A percentile compares a stretch with the other conserved stretches of the same genome.
phyloP scores from a whole-genome alignment of 306 rosid species.

The Senna tora region DNA sequence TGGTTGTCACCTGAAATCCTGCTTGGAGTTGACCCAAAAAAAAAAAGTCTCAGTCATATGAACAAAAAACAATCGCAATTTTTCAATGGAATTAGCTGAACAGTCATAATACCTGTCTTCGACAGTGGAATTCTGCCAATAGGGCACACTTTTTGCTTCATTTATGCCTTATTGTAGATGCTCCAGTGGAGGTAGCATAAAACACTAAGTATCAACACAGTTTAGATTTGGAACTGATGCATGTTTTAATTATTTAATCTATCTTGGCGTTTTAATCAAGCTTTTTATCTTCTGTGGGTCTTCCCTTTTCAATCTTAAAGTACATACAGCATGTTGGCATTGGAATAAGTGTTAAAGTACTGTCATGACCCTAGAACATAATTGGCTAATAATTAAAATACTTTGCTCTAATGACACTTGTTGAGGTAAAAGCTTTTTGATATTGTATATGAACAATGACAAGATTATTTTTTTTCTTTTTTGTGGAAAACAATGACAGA shows the following conservation, averaged over 20 bases:
- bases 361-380: background rate
- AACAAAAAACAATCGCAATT: background rate
- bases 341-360: background rate
- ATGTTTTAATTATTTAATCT: background rate
- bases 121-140: background rate
- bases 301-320: background rate
- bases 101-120: background rate
- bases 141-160: background rate
- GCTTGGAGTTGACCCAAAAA: background rate
- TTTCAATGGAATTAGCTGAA: background rate
- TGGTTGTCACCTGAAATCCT: background rate
- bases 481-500: background rate
- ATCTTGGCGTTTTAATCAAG: constrained; percentile 1
- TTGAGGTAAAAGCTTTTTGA: background rate
- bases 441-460: background rate
- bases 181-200: background rate
- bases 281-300: background rate
- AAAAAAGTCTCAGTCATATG: background rate
- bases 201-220: background rate
- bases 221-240: background rate
- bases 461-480: no score
- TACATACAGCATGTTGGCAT: background rate
- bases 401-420: background rate
- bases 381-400: background rate
- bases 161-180: background rate